A percentile compares a stretch with the other conserved stretches of the same genome.
Conservation (phyloP, 2,329 filamentous ascomycete genomes). For the Aspergillus niger region DNA sequence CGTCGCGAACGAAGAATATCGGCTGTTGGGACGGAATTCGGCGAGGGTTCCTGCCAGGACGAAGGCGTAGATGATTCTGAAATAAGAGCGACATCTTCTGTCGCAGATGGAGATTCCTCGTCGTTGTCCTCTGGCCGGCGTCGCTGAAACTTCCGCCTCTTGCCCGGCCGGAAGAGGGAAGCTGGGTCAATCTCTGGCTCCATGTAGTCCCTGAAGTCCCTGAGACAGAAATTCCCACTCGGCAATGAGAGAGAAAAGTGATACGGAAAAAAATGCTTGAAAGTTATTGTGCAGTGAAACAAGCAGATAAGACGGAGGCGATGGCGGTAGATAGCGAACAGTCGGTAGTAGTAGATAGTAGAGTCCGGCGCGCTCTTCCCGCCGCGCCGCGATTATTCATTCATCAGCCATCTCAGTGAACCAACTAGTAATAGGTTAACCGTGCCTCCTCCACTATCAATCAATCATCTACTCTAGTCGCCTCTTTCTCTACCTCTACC, state of each 20-base stretch:
- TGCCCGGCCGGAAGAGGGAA: constrained; percentile 50
- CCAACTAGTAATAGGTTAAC: not conserved
- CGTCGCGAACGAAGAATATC: constrained; percentile 44
- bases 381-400: constrained; percentile 4
- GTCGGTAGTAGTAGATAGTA: not conserved
- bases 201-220: constrained; percentile 25
- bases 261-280: too few species aligned
- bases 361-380: not conserved
- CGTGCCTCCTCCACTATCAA: not conserved
- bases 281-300: not conserved
- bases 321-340: not conserved
- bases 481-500: not conserved
- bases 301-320: not conserved
- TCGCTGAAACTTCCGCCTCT: constrained; percentile 54
- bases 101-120: constrained; percentile 13
- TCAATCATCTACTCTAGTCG: not conserved
- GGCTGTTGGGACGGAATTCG: constrained; percentile 25
- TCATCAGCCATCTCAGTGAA: not conserved
- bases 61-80: constrained; percentile 13
- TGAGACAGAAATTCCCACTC: not conserved
- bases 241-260: not conserved
- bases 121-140: constrained; percentile 39
- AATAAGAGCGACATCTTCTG: constrained; percentile 14
- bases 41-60: constrained; percentile 16
- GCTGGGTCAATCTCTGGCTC: constrained; percentile 27